phyloP scores from a whole-genome alignment of 1,284 basidiomycete genomes.

The Leccinum pseudoinsigne region DNA sequence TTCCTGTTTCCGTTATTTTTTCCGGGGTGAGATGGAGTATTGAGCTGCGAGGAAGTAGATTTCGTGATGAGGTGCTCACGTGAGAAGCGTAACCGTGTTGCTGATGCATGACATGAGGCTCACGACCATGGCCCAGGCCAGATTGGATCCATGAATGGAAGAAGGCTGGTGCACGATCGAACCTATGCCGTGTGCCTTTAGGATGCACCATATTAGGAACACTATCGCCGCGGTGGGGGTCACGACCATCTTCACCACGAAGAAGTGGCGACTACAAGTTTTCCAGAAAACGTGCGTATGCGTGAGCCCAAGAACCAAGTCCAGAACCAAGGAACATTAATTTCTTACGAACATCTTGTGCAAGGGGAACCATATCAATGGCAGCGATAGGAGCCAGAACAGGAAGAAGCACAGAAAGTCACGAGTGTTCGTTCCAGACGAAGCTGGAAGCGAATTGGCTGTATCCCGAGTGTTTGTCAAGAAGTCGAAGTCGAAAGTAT shows the following conservation, averaged over 20 bases:
- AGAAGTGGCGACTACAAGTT: conserved; percentile 64
- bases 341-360: conserved; percentile 64
- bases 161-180: conserved; percentile 75
- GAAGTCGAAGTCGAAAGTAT: neutral
- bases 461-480: conserved; percentile 12
- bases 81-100: conserved; percentile 77
- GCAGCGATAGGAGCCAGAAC: conserved; percentile 82
- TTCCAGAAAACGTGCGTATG: conserved; percentile 20
- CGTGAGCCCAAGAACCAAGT: neutral
- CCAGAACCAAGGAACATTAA: conserved; percentile 14
- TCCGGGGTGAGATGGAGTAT: conserved; percentile 16
- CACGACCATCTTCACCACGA: conserved; percentile 78
- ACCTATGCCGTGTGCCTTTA: conserved; percentile 78
- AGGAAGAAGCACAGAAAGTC: conserved; percentile 85
- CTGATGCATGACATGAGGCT: conserved; percentile 79
- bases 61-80: conserved; percentile 39
- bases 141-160: conserved; percentile 63
- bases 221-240: conserved; percentile 72
- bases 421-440: conserved; percentile 66
- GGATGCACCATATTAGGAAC: conserved; percentile 83
- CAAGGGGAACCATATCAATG: conserved; percentile 79
- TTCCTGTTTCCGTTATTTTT: conserved; percentile 44
- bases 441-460: conserved; percentile 53
- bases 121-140: conserved; percentile 81
- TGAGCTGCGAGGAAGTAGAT: conserved; percentile 8